A percentile compares a stretch with the other conserved stretches of the same genome.
Evolutionary conservation across 352 stramenopile genomes (phyloP).

Genomic region (Phytopythium oedochilum): DNA sequence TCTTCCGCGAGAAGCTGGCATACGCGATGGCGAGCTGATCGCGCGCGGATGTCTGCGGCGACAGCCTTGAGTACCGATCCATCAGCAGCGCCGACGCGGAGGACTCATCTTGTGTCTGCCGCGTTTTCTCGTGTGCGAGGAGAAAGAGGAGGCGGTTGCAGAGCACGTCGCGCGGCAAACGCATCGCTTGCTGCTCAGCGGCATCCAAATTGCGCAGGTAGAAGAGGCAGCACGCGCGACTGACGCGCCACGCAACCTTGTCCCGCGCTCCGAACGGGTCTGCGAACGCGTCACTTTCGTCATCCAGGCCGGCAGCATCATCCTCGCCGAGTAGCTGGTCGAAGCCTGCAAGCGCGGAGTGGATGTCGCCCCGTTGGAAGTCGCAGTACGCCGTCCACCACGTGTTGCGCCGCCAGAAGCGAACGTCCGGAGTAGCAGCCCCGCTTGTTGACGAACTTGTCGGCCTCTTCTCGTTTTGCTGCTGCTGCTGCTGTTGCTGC

Average conservation of each 20-base stretch:
- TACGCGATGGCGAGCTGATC: slow-evolving; percentile 44
- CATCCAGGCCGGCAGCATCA: slow-evolving; percentile 3
- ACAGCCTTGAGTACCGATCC: slow-evolving; percentile 65
- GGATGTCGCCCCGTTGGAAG: slow-evolving; percentile 52
- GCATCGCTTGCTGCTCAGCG: slow-evolving; percentile 44
- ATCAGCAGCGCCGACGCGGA: slow-evolving; percentile 42
- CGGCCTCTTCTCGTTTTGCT: slow-evolving; percentile 13
- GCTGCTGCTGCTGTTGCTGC: slow-evolving; percentile 9
- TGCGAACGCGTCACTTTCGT: neutral
- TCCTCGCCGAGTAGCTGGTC: slow-evolving; percentile 36
- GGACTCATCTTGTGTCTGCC: slow-evolving; percentile 44
- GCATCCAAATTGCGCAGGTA: slow-evolving; percentile 42
- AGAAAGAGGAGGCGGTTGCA: slow-evolving; percentile 58
- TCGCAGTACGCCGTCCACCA: slow-evolving; percentile 74
- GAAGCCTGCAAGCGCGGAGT: slow-evolving; percentile 35
- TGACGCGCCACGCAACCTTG: slow-evolving; percentile 38
- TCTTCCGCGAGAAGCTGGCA: slow-evolving; percentile 37
- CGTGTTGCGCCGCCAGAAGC: slow-evolving; percentile 23
- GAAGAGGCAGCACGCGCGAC: slow-evolving; percentile 50
- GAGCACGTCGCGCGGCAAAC: slow-evolving; percentile 28
- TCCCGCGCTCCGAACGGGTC: slow-evolving; percentile 7
- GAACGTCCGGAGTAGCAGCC: neutral
- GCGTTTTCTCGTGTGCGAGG: slow-evolving; percentile 20
- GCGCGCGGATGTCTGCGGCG: slow-evolving; percentile 11
- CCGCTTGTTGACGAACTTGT: neutral